These are phyloP conservation scores for Corrigiola litoralis DNA, from an alignment of 179 eudicot genomes.

Conservation along the genomic window DNA sequence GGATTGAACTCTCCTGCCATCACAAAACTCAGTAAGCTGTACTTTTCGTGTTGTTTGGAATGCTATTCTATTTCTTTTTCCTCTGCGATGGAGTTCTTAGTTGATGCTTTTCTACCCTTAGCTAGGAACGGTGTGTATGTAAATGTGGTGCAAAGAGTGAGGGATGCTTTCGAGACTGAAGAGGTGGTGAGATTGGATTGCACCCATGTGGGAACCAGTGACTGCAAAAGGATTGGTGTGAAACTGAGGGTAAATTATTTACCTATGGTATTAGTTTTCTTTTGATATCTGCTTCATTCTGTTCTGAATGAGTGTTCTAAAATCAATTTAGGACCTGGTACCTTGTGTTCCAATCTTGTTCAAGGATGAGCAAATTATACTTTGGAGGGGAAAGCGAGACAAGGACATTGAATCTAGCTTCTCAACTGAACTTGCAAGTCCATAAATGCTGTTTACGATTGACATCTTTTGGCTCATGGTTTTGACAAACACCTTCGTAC, in stretches of 20 bases:
- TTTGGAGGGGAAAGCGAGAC: slow-evolving; percentile 75
- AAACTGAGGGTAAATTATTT: slow-evolving; percentile 57
- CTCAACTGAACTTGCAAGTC: not conserved
- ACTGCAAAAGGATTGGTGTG: slow-evolving; percentile 89
- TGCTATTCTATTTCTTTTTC: not conserved
- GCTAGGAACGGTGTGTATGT: slow-evolving; percentile 93
- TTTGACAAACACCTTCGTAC: not conserved
- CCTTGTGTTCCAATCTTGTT: slow-evolving; percentile 90
- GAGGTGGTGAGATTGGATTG: slow-evolving; percentile 86
- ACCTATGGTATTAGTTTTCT: too few species aligned
- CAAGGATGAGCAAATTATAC: slow-evolving; percentile 85
- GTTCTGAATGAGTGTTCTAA: not conserved
- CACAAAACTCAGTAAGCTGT: slow-evolving; percentile 75
- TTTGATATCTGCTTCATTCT: too few species aligned
- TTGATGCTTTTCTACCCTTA: slow-evolving; percentile 21
- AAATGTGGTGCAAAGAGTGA: slow-evolving; percentile 76
- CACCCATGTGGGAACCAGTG: slow-evolving; percentile 59
- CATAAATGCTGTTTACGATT: not conserved
- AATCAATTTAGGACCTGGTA: slow-evolving; percentile 63
- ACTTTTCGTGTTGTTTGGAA: not conserved
- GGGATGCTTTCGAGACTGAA: slow-evolving; percentile 74
- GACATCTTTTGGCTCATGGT: not conserved
- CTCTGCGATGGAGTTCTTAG: not conserved
- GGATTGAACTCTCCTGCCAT: slow-evolving; percentile 61
- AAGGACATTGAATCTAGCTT: slow-evolving; percentile 10